phyloP scores from a whole-genome alignment of 345 rosid species.

The Aurinia saxatilis region DNA sequence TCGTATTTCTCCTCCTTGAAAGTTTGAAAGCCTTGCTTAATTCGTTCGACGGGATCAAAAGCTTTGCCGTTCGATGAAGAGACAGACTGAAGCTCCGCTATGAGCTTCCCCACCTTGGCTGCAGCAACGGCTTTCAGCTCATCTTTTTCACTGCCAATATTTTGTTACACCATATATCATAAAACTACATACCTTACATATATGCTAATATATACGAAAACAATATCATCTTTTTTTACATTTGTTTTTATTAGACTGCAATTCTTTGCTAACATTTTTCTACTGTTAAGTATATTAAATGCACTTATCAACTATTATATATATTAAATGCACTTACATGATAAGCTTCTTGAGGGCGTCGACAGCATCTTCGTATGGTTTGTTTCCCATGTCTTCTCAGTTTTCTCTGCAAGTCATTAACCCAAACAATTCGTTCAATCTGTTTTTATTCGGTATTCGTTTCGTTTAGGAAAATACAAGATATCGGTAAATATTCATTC shows the following conservation, averaged over 20 bases:
- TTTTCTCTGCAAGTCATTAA: slow-evolving; percentile 29
- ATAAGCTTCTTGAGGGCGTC: slow-evolving; percentile 78
- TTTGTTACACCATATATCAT: not conserved
- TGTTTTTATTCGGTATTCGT: too few species aligned
- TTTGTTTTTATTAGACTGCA: not conserved
- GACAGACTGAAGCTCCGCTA: slow-evolving; percentile 47
- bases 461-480: too few species aligned
- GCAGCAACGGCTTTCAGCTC: slow-evolving; percentile 72
- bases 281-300: too few species aligned
- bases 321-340: slow-evolving; percentile 38
- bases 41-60: slow-evolving; percentile 45
- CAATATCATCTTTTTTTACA: not conserved
- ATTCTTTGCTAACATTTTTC: not conserved
- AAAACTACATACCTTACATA: not conserved
- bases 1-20: slow-evolving; percentile 80
- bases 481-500: too few species aligned
- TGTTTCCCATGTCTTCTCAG: slow-evolving; percentile 51
- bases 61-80: slow-evolving; percentile 27
- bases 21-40: slow-evolving; percentile 62
- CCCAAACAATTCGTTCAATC: too few species aligned
- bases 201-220: not conserved
- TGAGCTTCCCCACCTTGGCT: slow-evolving; percentile 62
- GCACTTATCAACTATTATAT: too few species aligned
- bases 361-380: slow-evolving; percentile 70
- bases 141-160: slow-evolving; percentile 59